A percentile compares a stretch with the other conserved stretches of the same genome.
Evolutionary conservation across 257 asterid species (phyloP).

Genomic region (Solanum rostratum): DNA sequence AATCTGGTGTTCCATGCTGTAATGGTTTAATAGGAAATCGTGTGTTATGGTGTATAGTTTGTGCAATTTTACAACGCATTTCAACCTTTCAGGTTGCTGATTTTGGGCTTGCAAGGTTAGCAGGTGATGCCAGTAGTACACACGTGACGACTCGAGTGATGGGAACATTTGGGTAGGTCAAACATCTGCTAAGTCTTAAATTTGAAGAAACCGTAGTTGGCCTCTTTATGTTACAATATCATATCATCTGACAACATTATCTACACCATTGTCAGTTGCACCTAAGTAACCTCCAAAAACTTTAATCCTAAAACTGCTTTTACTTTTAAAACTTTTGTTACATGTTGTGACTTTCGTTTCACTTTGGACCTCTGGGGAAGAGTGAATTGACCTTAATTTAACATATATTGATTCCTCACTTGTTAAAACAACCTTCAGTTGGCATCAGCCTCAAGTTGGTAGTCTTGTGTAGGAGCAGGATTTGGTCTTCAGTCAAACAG

Average conservation of each 20-base stretch:
- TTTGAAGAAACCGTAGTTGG: not conserved
- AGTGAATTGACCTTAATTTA: not conserved
- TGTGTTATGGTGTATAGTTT: not conserved
- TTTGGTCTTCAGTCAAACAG: not conserved
- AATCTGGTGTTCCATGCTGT: not conserved
- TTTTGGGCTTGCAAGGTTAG: conserved; percentile 88
- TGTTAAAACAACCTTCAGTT: not conserved
- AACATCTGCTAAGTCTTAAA: not conserved
- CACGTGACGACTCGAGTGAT: conserved; percentile 86
- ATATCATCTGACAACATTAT: not conserved
- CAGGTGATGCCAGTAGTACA: conserved; percentile 56
- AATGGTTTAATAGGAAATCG: not conserved
- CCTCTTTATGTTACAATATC: not conserved
- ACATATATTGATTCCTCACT: not conserved
- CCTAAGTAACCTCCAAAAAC: not conserved
- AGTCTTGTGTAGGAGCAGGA: not conserved
- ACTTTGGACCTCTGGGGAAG: not conserved
- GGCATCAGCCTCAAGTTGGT: not conserved
- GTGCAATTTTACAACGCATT: not conserved
- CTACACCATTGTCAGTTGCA: not conserved
- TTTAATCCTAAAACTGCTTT: not conserved
- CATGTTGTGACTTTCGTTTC: not conserved
- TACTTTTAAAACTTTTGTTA: not conserved
- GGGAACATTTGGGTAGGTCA: conserved; percentile 88
- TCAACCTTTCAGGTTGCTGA: conserved; percentile 59